Base-by-base conservation (phyloP, 345 rosid genomes). In the Melaleuca alternifolia region DNA sequence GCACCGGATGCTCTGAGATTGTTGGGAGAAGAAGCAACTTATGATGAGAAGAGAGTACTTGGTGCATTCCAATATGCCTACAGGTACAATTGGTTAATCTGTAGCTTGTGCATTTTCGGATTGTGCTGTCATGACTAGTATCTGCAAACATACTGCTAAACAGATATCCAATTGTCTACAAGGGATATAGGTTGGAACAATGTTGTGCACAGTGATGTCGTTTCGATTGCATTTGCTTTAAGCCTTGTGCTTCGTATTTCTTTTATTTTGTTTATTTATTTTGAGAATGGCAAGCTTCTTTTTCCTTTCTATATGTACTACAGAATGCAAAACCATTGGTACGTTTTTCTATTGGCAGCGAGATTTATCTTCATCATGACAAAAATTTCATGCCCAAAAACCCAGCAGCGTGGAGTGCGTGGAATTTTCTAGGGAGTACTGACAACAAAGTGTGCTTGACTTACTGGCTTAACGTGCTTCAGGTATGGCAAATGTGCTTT, bases 401-500 rank as follows among this genome's bases (percentile, higher is more conserved):
- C 87, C 91, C 90, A 88, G 95, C 94, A 84, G 98, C 99, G 1
- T 96, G 99, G 99, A 93, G 99, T 87, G 93, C 99, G 0, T 96
- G 99, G 99, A 97, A 97, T 86, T 97, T 97, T 92, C 93, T 96
- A n/a, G 99, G 94, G 65, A 94, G 92, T 86, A 89, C 91, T 3
- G 92, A 93, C 50, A 90, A 88, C 54, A 94, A 93, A 92, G 94
- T 94, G 3, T 96, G 97, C 86, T 87, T 96, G 86, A 97, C 99
- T 51, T 97, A 96, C 91, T 97, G 99, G 99, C 97, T 97, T 85
- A 93, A 97, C 89, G 92, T 93, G 85, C 98, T 97, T 87, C 99
- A 97, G 99, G 99, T 96, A 85, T 65, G 91, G 48, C n/a, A 28
- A 56, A 44, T 85, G 48, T 2, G 79, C 79, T 71, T 71, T 18